Conservation (phyloP, 192 early-diverging fungal genomes). For the Cetraspora pellucida region DNA sequence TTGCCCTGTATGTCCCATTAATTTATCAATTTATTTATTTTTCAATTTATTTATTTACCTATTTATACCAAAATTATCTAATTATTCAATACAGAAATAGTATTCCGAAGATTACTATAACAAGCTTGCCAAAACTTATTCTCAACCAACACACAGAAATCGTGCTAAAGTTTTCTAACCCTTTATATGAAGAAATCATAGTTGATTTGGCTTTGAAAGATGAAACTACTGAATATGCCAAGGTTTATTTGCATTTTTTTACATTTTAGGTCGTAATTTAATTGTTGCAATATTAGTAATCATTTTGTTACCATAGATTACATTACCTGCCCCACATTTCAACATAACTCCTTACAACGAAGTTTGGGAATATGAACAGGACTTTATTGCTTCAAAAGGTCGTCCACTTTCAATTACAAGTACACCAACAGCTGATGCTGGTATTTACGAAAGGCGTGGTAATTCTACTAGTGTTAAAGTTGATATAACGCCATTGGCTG, state of each 20-base stretch:
- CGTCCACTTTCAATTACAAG: conserved; percentile 25
- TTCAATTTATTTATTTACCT: background rate
- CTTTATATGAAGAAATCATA: conserved; percentile 70
- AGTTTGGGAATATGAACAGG: conserved; percentile 76
- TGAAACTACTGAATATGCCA: conserved; percentile 35
- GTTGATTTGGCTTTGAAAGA: conserved; percentile 59
- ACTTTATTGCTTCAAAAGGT: conserved; percentile 43
- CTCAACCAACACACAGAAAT: conserved; percentile 50
- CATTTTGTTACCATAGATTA: too few species aligned
- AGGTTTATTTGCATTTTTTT: conserved; percentile 21
- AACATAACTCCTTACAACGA: conserved; percentile 74
- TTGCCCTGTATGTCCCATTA: conserved; percentile 67
- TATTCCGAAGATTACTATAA: conserved; percentile 78
- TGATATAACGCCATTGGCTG: conserved; percentile 55
- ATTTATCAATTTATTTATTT: background rate
- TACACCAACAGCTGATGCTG: conserved; percentile 39
- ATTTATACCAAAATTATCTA: too few species aligned
- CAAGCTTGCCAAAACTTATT: conserved; percentile 44
- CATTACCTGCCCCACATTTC: conserved; percentile 63
- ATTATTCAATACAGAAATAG: conserved; percentile 55
- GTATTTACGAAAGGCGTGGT: conserved; percentile 63
- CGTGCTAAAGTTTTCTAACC: conserved; percentile 79
- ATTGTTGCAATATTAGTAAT: too few species aligned
- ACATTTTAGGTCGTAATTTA: background rate
- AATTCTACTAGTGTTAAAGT: conserved; percentile 65